Evolutionary conservation across 768 basidiomycete genomes (phyloP).

Genomic region (Dioszegia hungarica): DNA sequence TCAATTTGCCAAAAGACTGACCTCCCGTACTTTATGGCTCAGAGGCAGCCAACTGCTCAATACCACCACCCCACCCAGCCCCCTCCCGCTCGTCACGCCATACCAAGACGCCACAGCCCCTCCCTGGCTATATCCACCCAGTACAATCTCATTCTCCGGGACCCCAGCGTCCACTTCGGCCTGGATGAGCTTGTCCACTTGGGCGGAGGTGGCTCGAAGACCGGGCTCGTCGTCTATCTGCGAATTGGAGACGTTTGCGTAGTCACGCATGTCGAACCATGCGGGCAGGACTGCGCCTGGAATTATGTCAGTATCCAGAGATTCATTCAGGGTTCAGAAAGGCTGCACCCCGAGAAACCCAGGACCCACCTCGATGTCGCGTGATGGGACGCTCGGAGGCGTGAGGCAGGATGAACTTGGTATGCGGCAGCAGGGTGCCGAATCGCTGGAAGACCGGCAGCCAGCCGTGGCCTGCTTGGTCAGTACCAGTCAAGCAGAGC

Average conservation of each 20-base stretch:
- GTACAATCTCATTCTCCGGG: conserved; percentile 64
- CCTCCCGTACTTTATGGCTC: conserved; percentile 55
- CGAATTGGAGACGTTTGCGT: conserved; percentile 49
- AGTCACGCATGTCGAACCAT: conserved; percentile 74
- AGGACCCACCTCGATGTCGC: conserved; percentile 62
- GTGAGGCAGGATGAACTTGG: conserved; percentile 87
- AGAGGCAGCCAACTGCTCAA: conserved; percentile 79
- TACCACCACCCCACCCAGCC: conserved; percentile 65
- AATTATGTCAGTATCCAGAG: no score
- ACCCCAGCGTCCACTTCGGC: conserved; percentile 70
- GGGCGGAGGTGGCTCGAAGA: conserved; percentile 62
- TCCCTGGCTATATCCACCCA: conserved; percentile 88
- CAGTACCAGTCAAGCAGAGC: conserved; percentile 38
- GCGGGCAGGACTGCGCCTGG: conserved; percentile 38
- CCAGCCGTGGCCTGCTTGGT: conserved; percentile 62
- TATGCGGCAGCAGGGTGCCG: conserved; percentile 59
- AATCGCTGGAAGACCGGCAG: conserved; percentile 69
- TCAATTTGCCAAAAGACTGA: conserved; percentile 32
- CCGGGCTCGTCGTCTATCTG: conserved; percentile 66
- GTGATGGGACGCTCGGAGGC: conserved; percentile 66
- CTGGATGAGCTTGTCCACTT: conserved; percentile 65
- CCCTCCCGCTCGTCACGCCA: conserved; percentile 62
- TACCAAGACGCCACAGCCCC: conserved; percentile 70
- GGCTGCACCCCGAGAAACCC: no score
- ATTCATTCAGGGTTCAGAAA: no score